A percentile compares a stretch with the other conserved stretches of the same genome.
phyloP scores from a whole-genome alignment of 1,284 basidiomycete genomes.

The Macrocybe sp. region DNA sequence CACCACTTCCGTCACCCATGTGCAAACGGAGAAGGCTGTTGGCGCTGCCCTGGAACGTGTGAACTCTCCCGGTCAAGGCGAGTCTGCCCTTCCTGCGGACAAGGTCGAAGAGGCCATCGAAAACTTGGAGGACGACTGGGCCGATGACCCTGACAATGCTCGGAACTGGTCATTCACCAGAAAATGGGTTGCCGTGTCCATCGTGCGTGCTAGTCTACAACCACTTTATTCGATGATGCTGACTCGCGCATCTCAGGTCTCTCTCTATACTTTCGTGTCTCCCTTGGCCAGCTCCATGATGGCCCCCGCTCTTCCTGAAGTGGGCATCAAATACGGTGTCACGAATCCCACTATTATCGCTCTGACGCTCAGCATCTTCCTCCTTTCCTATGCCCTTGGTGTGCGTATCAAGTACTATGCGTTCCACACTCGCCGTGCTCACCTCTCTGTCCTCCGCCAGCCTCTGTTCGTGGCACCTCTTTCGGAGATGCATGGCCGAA shows the following conservation, averaged over 20 bases:
- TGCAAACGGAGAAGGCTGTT: conserved; percentile 16
- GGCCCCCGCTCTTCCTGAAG: conserved; percentile 67
- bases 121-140: conserved; percentile 55
- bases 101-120: conserved; percentile 40
- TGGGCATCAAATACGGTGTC: conserved; percentile 58
- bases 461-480: conserved; percentile 71
- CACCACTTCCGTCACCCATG: conserved; percentile 20
- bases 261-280: conserved; percentile 64
- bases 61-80: conserved; percentile 29
- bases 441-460: conserved; percentile 11
- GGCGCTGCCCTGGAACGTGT: conserved; percentile 1
- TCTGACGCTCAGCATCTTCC: conserved; percentile 67
- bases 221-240: background rate
- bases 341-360: conserved; percentile 53
- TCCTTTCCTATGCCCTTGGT: conserved; percentile 71
- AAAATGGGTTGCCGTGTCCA: conserved; percentile 59
- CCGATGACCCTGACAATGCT: conserved; percentile 54
- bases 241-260: conserved; percentile 38
- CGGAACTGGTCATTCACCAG: conserved; percentile 55
- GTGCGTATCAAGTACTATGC: conserved; percentile 21
- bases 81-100: conserved; percentile 42
- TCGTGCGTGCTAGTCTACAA: conserved; percentile 42
- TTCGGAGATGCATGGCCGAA: conserved; percentile 76
- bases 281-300: conserved; percentile 78
- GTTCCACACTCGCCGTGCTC: background rate